Conservation (phyloP, 2,329 filamentous ascomycete species). For the Acrodontium crateriforme region DNA sequence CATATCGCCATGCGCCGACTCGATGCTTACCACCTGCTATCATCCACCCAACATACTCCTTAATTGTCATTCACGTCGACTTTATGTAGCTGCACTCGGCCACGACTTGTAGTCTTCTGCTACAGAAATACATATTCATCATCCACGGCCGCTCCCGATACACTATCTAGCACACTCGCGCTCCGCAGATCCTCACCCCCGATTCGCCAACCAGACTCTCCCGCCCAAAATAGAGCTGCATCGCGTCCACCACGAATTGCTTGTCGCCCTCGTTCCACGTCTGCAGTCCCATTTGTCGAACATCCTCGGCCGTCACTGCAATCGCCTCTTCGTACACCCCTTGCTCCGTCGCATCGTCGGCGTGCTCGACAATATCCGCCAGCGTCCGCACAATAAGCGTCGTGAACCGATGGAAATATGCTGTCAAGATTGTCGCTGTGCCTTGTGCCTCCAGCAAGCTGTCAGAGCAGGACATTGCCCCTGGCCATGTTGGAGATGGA, state of each 20-base stretch:
- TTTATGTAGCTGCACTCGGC: no score
- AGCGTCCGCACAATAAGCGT: constrained; percentile 49
- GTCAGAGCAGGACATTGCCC: constrained; percentile 7
- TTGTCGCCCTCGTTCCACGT: constrained; percentile 60
- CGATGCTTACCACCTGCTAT: no score
- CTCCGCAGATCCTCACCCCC: constrained; percentile 44
- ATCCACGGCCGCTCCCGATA: no score
- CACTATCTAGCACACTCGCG: constrained; percentile 18
- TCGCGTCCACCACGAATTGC: constrained; percentile 51
- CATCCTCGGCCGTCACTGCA: constrained; percentile 46
- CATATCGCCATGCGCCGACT: no score
- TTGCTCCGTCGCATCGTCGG: constrained; percentile 24
- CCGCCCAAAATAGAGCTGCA: constrained; percentile 52
- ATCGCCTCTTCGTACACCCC: constrained; percentile 26
- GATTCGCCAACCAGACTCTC: constrained; percentile 60
- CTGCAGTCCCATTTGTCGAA: constrained; percentile 63
- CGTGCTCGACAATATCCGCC: constrained; percentile 45
- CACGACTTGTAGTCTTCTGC: no score
- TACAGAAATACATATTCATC: no score
- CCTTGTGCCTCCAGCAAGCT: constrained; percentile 4
- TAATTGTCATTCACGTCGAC: no score
- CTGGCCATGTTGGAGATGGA: constrained; percentile 5
- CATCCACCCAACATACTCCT: no score
- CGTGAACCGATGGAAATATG: constrained; percentile 69
- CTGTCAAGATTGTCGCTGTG: constrained; percentile 58